A percentile compares a stretch with the other conserved stretches of the same genome.
These are phyloP conservation scores for Psidium friedrichsthalianum DNA, from an alignment of 345 rosid species.

Conservation along the genomic window DNA sequence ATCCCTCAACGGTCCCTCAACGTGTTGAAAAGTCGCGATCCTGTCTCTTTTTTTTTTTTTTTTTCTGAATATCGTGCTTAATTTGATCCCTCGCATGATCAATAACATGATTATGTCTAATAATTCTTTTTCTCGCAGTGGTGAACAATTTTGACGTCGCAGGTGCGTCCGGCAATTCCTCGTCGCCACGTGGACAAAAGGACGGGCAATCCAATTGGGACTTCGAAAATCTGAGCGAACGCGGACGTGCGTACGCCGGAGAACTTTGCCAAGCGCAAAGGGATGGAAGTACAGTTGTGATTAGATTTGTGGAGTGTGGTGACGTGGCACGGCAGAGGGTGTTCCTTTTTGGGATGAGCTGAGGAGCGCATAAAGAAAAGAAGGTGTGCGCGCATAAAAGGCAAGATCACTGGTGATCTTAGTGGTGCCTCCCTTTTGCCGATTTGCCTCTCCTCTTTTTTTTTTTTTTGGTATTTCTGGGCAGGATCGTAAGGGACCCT, in stretches of 20 bases:
- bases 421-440: background rate
- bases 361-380: background rate
- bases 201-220: background rate
- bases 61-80: background rate
- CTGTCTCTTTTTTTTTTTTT: background rate
- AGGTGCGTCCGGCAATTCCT: background rate
- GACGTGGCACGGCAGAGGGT: background rate
- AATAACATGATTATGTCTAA: background rate
- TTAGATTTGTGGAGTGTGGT: background rate
- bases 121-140: background rate
- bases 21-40: rapidly evolving
- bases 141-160: background rate
- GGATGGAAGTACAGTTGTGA: background rate
- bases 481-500: background rate
- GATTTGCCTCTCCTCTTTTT: background rate
- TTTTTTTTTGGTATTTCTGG: background rate
- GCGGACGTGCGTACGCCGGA: too few species aligned
- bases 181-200: constrained; percentile 6
- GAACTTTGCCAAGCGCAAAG: background rate
- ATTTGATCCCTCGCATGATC: background rate
- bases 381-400: background rate
- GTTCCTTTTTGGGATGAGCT: background rate
- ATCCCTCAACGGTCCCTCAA: too few species aligned
- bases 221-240: too few species aligned
- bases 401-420: background rate